Evolutionary conservation across 2,329 filamentous ascomycete species (phyloP).

Genomic region (Epichloe elymi): DNA sequence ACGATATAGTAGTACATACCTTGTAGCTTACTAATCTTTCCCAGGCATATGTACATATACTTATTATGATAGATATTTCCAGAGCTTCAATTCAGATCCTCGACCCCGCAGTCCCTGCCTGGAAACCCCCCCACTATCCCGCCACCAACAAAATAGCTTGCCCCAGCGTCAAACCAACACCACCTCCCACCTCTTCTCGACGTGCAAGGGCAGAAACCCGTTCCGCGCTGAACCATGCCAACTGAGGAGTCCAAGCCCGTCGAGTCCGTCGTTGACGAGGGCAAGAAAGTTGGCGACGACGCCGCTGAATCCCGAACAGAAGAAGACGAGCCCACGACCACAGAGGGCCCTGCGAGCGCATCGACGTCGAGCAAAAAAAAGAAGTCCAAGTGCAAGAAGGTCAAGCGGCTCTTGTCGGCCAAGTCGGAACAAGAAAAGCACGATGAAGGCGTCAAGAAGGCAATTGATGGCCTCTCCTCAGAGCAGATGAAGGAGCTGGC

Average conservation of each 20-base stretch:
- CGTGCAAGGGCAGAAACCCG: not conserved
- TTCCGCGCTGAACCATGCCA: conserved; percentile 24
- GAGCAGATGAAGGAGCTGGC: conserved; percentile 53
- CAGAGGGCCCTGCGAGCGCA: conserved; percentile 19
- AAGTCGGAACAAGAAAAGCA: conserved; percentile 23
- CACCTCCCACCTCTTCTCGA: not conserved
- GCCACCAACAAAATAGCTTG: not conserved
- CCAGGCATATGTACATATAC: too few species aligned
- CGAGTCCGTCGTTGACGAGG: conserved; percentile 38
- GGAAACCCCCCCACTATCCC: not conserved
- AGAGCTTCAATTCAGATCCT: too few species aligned
- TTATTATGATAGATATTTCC: too few species aligned
- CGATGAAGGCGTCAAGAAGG: conserved; percentile 29
- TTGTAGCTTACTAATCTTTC: too few species aligned
- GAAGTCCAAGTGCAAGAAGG: conserved; percentile 52
- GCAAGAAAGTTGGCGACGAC: conserved; percentile 28
- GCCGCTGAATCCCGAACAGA: conserved; percentile 33
- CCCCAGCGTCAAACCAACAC: not conserved
- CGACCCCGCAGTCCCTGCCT: too few species aligned
- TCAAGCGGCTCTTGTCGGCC: conserved; percentile 31
- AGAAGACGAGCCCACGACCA: conserved; percentile 28
- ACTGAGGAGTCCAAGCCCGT: conserved; percentile 50
- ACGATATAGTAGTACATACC: too few species aligned
- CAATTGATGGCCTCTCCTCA: conserved; percentile 38
- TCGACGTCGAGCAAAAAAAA: conserved; percentile 26